These are phyloP conservation scores for Setaria italica DNA, from an alignment of 202 grass and related monocot genomes.

Conservation along the genomic window DNA sequence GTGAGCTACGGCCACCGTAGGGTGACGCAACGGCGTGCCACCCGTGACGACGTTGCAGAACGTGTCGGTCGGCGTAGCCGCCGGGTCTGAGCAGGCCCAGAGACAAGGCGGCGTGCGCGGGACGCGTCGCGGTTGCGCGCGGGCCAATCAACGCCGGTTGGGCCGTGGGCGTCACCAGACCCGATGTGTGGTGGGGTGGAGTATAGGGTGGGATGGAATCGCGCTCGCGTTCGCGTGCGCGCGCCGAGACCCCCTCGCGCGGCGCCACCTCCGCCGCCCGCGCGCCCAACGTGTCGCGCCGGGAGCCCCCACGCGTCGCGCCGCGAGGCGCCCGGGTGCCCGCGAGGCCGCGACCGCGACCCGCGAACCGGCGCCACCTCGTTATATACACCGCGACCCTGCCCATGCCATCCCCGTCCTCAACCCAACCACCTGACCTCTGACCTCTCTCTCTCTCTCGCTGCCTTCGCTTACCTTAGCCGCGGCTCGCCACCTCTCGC, in stretches of 20 bases:
- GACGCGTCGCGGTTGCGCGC: constrained; percentile 46
- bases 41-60: not conserved
- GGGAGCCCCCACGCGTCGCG: constrained; percentile 17
- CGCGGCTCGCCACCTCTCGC: not conserved
- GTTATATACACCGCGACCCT: constrained; percentile 32
- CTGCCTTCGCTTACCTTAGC: too few species aligned
- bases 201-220: not conserved
- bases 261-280: constrained; percentile 48
- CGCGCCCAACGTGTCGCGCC: constrained; percentile 48
- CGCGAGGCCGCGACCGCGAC: constrained; percentile 20
- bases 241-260: not conserved
- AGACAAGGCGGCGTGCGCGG: constrained; percentile 26
- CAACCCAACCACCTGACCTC: not conserved
- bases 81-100: not conserved
- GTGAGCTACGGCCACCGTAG: not conserved
- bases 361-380: constrained; percentile 37
- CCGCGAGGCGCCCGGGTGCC: not conserved
- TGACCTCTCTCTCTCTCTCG: too few species aligned
- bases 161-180: constrained; percentile 40
- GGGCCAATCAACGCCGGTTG: constrained; percentile 45
- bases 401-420: not conserved
- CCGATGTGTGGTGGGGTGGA: not conserved
- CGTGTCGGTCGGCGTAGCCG: constrained; percentile 7
- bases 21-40: not conserved
- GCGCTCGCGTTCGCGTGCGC: constrained; percentile 41